phyloP scores from a whole-genome alignment of 371 early-diverging fungal genomes.

The Actinomortierella ambigua region DNA sequence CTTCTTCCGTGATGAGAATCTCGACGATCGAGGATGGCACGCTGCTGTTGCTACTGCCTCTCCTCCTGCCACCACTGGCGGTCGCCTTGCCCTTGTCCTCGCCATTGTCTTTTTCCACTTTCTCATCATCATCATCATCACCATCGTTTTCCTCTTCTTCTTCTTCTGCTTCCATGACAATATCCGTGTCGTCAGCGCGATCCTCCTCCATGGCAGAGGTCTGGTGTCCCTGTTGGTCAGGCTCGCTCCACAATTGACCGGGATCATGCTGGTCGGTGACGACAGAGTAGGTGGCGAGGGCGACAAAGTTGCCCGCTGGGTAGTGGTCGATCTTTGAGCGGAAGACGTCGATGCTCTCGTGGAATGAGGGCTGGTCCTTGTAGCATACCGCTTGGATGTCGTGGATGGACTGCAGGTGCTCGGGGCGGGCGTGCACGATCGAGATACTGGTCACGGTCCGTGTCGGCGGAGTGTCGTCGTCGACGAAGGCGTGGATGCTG shows the following conservation, averaged over 20 bases:
- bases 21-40: background rate
- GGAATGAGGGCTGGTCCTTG: slow-evolving; percentile 15
- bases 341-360: slow-evolving; percentile 34
- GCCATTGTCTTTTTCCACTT: no score
- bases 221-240: background rate
- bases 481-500: background rate
- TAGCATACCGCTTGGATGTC: slow-evolving; percentile 30
- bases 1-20: background rate
- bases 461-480: background rate
- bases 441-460: slow-evolving; percentile 25
- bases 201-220: background rate
- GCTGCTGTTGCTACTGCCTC: no score
- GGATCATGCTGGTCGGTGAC: slow-evolving; percentile 14
- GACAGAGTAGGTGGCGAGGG: slow-evolving; percentile 36
- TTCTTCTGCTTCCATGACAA: no score
- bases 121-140: no score
- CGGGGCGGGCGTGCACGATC: slow-evolving; percentile 26
- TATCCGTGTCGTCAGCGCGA: background rate
- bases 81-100: no score
- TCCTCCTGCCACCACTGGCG: no score
- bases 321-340: slow-evolving; percentile 28
- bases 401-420: slow-evolving; percentile 28
- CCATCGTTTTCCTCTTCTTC: no score
- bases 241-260: no score
- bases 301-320: slow-evolving; percentile 45